Evolutionary conservation across 176 grass and related monocot genomes (phyloP), one percentile per base, ranked within the genome.

Genomic region (Avena insularis): DNA sequence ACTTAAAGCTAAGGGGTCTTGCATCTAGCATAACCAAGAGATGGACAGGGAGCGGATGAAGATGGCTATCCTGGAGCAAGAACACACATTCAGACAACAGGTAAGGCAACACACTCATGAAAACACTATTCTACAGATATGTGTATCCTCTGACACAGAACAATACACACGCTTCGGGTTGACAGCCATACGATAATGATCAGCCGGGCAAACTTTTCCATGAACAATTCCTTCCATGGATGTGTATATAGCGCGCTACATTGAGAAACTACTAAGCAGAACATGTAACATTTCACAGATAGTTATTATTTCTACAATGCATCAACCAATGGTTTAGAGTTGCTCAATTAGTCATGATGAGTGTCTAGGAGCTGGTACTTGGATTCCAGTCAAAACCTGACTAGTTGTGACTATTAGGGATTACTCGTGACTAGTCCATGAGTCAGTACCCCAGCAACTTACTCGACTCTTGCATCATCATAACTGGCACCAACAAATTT

Each of bases 41-140:
- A 91, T 91, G 90, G 93, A 95, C 12, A 95, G 64, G 49, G 87
- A 93, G 64, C 80, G 83, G 78, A 87, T 95, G 78, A 93, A 85
- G 85, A 83, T 84, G 53, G 87, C 82, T 14, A 89, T 95, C 25
- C 29, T 95, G 79, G 86, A 86, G 2, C 94, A 95, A 78, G 91
- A 95, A 80, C 74, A 79, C 47, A 90, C 85, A 53, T 93, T 95
- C 87, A 89, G 82, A 78, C 85, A 93, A 46, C 94, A 95, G 91
- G 93, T 92, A 82, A 29, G 23, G 45, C 13, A 83, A 13, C 6
- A 40, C n/a, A 74, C 55, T 59, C 36, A 11, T 36, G 63, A 5
- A 33, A 21, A 68, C 48, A 36, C 17, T 14, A 35, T 51, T 40
- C 4, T 81, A 33, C 23, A 16, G 45, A 81, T 20, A 46, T 20